phyloP scores from a whole-genome alignment of 129 eudicot genomes.

The Apium graveolens region DNA sequence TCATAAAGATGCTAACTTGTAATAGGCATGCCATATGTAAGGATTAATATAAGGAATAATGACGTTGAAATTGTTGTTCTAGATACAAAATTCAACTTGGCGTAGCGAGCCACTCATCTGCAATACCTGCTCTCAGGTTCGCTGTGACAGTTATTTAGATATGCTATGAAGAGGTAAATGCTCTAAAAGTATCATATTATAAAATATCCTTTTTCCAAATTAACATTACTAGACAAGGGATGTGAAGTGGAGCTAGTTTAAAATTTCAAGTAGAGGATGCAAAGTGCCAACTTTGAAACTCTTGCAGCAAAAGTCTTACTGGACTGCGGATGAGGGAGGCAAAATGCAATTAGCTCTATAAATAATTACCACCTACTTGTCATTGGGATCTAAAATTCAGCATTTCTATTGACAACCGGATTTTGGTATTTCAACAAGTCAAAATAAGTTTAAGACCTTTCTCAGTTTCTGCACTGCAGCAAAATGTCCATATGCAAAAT shows the following conservation, averaged over 20 bases:
- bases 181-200: not conserved
- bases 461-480: not conserved
- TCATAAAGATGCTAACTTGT: not conserved
- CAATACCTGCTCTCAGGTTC: not conserved
- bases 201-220: not conserved
- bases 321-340: not conserved
- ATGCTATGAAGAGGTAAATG: not conserved
- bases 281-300: not conserved
- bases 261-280: not conserved
- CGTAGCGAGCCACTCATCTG: not conserved
- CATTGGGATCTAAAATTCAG: not conserved
- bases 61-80: not conserved
- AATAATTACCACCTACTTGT: not conserved
- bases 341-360: not conserved
- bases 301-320: not conserved
- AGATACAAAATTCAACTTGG: not conserved
- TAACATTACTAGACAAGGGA: not conserved
- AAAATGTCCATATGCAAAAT: not conserved
- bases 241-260: not conserved
- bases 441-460: not conserved
- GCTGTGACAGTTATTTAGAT: not conserved
- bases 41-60: not conserved
- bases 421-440: not conserved
- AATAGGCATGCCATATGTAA: not conserved
- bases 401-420: not conserved